phyloP scores from a whole-genome alignment of 2,329 filamentous ascomycete species.

The Sporothrix curviconia region DNA sequence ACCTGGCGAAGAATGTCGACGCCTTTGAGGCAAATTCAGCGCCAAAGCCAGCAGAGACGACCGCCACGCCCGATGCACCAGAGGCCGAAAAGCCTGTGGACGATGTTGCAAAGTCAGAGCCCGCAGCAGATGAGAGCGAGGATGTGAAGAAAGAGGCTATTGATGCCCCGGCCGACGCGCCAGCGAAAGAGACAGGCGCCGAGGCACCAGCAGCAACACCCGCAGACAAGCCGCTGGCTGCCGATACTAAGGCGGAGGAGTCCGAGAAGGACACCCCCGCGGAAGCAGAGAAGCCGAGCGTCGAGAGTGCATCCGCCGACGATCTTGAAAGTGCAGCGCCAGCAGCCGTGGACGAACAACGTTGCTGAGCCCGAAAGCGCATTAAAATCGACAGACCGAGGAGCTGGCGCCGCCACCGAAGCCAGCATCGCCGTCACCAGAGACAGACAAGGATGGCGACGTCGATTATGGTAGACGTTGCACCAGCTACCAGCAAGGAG shows the following conservation, averaged over 20 bases:
- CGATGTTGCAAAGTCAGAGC: not conserved
- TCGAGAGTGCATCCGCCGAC: not conserved
- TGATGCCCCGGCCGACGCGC: slow-evolving; percentile 3
- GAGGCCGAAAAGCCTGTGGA: not conserved
- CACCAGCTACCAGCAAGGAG: not conserved
- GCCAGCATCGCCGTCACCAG: not conserved
- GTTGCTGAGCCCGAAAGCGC: not conserved
- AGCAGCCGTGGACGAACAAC: not conserved
- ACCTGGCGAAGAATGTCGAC: slow-evolving; percentile 9
- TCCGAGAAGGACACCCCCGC: not conserved
- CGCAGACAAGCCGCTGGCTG: slow-evolving; percentile 6
- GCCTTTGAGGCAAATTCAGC: slow-evolving; percentile 11
- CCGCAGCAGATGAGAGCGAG: not conserved
- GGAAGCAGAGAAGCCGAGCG: not conserved
- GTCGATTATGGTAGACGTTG: slow-evolving; percentile 27
- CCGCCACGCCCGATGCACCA: not conserved
- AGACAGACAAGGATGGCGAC: slow-evolving; percentile 15
- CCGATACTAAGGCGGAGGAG: not conserved
- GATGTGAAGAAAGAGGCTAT: not conserved
- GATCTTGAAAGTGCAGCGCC: not conserved
- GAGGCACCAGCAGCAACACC: not conserved
- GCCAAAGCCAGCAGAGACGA: not conserved
- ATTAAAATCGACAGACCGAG: not conserved
- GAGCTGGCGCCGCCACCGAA: not conserved
- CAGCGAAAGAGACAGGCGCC: not conserved